Evolutionary conservation across 2,329 filamentous ascomycete genomes (phyloP).

Genomic region (Fonsecaea multimorphosa): DNA sequence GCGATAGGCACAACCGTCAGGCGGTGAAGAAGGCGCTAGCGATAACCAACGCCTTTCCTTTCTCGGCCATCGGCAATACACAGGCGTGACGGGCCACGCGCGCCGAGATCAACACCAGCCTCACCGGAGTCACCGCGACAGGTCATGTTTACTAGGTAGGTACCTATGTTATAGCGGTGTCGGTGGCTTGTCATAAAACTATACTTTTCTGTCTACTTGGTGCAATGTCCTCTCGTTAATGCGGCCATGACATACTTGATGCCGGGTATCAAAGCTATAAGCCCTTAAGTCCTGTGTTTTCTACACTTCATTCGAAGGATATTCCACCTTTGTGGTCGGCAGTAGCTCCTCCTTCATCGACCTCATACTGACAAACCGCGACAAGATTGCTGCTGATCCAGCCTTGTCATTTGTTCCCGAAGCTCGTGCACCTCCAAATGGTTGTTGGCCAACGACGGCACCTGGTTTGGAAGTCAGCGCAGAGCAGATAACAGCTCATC

Average conservation of each 20-base stretch:
- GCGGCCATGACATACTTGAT: conserved; percentile 5
- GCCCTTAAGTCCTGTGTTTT: background rate
- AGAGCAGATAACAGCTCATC: background rate
- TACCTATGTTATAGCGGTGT: background rate
- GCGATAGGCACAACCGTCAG: conserved; percentile 21
- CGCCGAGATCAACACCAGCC: conserved; percentile 1
- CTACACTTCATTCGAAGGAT: conserved; percentile 59
- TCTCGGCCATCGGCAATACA: conserved; percentile 14
- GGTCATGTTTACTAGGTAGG: too few relatives aligned
- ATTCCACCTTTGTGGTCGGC: conserved; percentile 54
- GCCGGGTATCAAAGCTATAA: conserved; percentile 15
- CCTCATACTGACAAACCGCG: conserved; percentile 62
- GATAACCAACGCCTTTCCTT: conserved; percentile 8
- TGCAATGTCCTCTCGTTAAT: conserved; percentile 12
- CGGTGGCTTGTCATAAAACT: background rate
- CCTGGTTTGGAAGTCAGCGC: conserved; percentile 31
- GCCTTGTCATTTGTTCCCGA: conserved; percentile 66
- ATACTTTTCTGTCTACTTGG: background rate
- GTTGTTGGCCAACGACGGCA: conserved; percentile 58
- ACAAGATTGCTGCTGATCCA: conserved; percentile 58
- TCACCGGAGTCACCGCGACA: conserved; percentile 1
- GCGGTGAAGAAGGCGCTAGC: conserved; percentile 34
- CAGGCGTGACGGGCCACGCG: too few relatives aligned
- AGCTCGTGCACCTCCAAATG: conserved; percentile 61
- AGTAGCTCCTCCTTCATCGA: conserved; percentile 64